Percentiles rank a stretch among this genome's conserved stretches.
Evolutionary conservation across 306 rosid genomes (phyloP).

Genomic region (Quercus glauca): DNA sequence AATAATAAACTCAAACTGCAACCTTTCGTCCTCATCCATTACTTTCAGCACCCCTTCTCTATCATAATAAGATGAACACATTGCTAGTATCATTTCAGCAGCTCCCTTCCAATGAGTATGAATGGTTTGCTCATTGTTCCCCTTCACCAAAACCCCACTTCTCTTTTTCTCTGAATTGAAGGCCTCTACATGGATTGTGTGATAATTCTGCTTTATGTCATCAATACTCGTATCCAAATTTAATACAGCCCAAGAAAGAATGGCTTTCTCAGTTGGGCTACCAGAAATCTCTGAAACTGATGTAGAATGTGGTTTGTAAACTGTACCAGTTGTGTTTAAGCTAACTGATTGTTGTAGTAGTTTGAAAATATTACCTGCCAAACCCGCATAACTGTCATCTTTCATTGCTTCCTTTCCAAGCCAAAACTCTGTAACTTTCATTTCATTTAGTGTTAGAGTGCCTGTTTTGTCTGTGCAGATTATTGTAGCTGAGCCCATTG

Average conservation of each 20-base stretch:
- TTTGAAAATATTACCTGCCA: neutral
- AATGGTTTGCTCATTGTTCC: neutral
- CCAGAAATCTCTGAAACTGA: conserved; percentile 19
- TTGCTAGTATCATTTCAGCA: conserved; percentile 17
- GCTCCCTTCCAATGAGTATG: conserved; percentile 34
- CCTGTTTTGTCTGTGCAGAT: conserved; percentile 30
- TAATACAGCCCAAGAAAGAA: conserved; percentile 18
- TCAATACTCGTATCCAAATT: conserved; percentile 14
- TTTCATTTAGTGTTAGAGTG: conserved; percentile 25
- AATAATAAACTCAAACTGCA: neutral
- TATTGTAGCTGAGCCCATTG: conserved; percentile 24
- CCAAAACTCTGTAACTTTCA: conserved; percentile 28
- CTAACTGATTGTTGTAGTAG: conserved; percentile 19
- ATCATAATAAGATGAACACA: conserved; percentile 22
- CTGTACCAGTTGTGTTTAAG: conserved; percentile 19
- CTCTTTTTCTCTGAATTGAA: conserved; percentile 29
- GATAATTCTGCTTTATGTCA: conserved; percentile 12
- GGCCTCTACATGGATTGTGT: conserved; percentile 18
- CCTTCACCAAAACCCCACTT: conserved; percentile 18
- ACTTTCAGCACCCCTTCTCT: conserved; percentile 6
- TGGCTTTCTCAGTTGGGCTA: conserved; percentile 28
- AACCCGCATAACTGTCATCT: neutral
- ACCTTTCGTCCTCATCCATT: conserved; percentile 15
- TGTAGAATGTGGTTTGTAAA: conserved; percentile 5
- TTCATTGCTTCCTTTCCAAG: conserved; percentile 12